These are phyloP conservation scores for Geotrichum aggregatum DNA, from an alignment of 1,139 yeast genomes.

Conservation along the genomic window DNA sequence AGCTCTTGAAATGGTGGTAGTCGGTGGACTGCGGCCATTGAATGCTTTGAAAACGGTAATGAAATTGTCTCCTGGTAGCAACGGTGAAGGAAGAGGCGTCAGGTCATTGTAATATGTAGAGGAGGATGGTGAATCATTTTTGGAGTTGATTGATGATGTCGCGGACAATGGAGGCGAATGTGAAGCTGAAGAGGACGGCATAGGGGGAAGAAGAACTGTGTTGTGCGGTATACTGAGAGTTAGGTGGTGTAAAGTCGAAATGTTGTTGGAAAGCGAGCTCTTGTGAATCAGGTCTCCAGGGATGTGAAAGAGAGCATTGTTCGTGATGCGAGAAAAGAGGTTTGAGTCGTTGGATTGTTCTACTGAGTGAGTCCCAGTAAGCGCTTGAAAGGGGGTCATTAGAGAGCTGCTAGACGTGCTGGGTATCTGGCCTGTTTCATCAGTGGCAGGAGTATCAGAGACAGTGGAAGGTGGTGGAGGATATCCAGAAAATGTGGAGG, in stretches of 20 bases:
- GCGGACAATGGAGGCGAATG: conserved; percentile 7
- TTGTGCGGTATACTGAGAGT: conserved; percentile 4
- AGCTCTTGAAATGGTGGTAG: conserved; percentile 29
- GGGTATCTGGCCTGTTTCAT: neutral
- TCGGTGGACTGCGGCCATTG: conserved; percentile 28
- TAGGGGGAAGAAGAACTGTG: neutral
- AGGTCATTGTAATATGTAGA: conserved; percentile 26
- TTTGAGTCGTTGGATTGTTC: neutral
- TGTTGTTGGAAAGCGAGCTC: too few relatives aligned
- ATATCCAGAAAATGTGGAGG: too few relatives aligned
- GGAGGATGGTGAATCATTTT: conserved; percentile 4
- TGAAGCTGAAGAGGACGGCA: neutral
- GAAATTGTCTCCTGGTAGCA: conserved; percentile 25
- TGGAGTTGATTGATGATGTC: conserved; percentile 9
- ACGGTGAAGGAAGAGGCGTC: conserved; percentile 36
- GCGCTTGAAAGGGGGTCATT: neutral
- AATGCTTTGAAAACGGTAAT: conserved; percentile 27
- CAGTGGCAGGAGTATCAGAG: neutral
- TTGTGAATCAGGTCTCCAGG: neutral
- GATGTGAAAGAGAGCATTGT: neutral
- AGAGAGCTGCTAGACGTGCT: neutral
- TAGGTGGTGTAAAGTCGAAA: too few relatives aligned
- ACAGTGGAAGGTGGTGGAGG: too few relatives aligned
- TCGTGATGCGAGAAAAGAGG: neutral
- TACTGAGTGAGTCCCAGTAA: neutral